Conservation (phyloP, 2,329 filamentous ascomycete genomes). For the Calycina marina region DNA sequence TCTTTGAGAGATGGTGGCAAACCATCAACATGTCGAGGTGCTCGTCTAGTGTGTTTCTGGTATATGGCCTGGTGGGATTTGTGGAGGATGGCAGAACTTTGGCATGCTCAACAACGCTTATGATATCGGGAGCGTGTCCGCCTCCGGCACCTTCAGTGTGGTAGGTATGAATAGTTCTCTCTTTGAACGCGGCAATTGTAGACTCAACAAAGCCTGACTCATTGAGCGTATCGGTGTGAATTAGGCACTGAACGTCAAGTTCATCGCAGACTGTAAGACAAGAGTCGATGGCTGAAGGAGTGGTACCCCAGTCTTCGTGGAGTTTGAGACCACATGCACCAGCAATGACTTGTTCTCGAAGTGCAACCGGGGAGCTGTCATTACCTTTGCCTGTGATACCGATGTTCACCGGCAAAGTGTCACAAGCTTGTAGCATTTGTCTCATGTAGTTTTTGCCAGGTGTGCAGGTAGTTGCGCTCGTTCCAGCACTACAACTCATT, state of each 20-base stretch:
- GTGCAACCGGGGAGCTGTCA: constrained; percentile 53
- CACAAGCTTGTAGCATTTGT: constrained; percentile 81
- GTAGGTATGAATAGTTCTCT: constrained; percentile 86
- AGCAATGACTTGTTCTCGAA: constrained; percentile 68
- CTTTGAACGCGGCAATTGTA: constrained; percentile 72
- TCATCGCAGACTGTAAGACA: constrained; percentile 81
- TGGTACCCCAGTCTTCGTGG: constrained; percentile 92
- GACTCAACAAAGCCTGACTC: constrained; percentile 95
- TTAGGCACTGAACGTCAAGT: constrained; percentile 81
- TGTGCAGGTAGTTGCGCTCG: constrained; percentile 86
- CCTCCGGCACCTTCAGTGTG: constrained; percentile 93
- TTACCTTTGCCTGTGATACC: constrained; percentile 93
- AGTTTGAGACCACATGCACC: constrained; percentile 85
- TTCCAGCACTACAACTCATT: constrained; percentile 48
- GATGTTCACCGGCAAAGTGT: constrained; percentile 69
- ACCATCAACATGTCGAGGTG: constrained; percentile 98
- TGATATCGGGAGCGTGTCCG: constrained; percentile 92
- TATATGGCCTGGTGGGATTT: constrained; percentile 85
- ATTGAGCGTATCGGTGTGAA: constrained; percentile 93
- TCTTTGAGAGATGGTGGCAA: constrained; percentile 82
- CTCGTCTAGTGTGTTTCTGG: constrained; percentile 83
- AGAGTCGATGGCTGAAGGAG: constrained; percentile 79
- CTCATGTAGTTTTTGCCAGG: constrained; percentile 71
- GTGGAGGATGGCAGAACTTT: constrained; percentile 87
- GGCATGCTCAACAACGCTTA: constrained; percentile 73